Conservation (phyloP, 345 rosid species). For the Anastatica hierochuntica region DNA sequence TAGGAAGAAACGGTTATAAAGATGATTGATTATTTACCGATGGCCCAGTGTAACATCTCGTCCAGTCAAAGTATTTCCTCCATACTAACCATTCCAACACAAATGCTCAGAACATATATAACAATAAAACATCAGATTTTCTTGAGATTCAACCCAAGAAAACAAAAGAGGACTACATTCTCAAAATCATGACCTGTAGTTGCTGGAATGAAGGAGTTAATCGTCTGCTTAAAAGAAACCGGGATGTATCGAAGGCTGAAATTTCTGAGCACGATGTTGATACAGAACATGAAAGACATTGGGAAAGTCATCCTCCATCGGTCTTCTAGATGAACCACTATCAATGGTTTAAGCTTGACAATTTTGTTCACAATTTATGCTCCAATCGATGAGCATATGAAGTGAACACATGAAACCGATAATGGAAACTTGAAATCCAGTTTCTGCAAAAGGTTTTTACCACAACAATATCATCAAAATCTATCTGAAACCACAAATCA, state of each 20-base stretch:
- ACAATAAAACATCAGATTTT: no score
- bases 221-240: conserved; percentile 98
- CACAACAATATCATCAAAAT: no score
- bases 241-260: conserved; percentile 94
- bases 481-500: no score
- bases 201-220: conserved; percentile 97
- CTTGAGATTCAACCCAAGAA: background rate
- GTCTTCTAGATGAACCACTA: conserved; percentile 81
- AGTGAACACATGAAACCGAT: conserved; percentile 86
- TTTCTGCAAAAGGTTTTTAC: conserved; percentile 75
- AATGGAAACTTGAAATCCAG: conserved; percentile 96
- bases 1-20: no score
- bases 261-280: conserved; percentile 93
- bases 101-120: conserved; percentile 39
- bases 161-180: background rate
- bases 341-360: conserved; percentile 82
- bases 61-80: conserved; percentile 95
- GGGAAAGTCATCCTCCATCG: conserved; percentile 96
- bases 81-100: conserved; percentile 93
- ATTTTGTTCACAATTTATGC: conserved; percentile 85
- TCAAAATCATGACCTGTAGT: conserved; percentile 94
- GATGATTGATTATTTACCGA: conserved; percentile 45
- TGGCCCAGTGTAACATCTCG: conserved; percentile 95
- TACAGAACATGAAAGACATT: conserved; percentile 93
- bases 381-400: conserved; percentile 93